Evolutionary conservation across 768 basidiomycete species (phyloP), one percentile per base, ranked within the genome.

Genomic region (Amanita jacksonii): DNA sequence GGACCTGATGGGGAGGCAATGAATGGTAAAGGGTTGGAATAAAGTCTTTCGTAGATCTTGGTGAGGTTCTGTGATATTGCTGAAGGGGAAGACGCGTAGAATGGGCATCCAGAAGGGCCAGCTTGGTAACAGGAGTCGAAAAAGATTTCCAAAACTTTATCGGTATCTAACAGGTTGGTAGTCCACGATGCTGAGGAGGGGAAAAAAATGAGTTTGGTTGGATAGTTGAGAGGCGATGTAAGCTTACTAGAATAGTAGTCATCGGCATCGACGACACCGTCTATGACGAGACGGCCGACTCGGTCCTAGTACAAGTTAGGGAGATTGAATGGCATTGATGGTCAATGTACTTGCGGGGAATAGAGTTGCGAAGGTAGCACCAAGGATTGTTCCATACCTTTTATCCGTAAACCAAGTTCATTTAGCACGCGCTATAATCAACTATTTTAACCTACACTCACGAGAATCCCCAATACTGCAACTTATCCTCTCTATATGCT

Each of bases 201-300:
- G 3, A 4, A 43, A 16, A 13, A 18, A 30, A 15, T 28, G 12
- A 12, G 27, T 6, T 28, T 6, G 12, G 27, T 12, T 12, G 27
- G 27, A n/a, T 16, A 9, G 12, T 19, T 15, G 13, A 34, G 24
- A 10, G 13, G 19, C 19, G 19, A 42, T n/a, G n/a, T n/a, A n/a
- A n/a, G n/a, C 56, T 30, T 47, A 66, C 68, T 57, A 9, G 57
- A 49, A 42, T 63, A 71, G 44, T 68, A 69, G 37, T 67, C 53
- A 23, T 68, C 63, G 1, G 62, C 51, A 33, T 69, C 67, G 16
- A 62, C 58, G n/a, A 68, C 66, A 15, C 67, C 66, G 36, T 70
- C 68, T 16, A 69, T 57, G 5, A 66, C 53, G 13, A 69, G 8
- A 8, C 66, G 61, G 39, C 61, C 65, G 16, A 68, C 52, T 31